Evolutionary conservation across 371 early-diverging fungal species (phyloP).

Genomic region (Syncephalastrum racemosum): DNA sequence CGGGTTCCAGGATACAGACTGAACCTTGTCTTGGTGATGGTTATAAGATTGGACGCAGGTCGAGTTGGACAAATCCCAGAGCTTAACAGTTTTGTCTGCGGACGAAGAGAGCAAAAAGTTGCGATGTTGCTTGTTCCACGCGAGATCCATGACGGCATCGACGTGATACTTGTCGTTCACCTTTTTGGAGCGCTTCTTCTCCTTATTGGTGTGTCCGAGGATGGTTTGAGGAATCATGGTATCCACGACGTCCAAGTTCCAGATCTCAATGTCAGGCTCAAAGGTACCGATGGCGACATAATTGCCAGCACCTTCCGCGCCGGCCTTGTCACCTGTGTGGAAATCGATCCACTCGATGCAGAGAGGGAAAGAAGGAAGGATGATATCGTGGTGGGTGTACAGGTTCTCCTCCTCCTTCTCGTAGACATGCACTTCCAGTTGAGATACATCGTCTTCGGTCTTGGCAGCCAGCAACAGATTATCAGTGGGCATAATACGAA

Average conservation of each 20-base stretch:
- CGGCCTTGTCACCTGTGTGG: slow-evolving; percentile 64
- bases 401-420: slow-evolving; percentile 83
- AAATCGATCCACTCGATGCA: slow-evolving; percentile 94
- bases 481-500: slow-evolving; percentile 78
- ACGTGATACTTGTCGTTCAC: slow-evolving; percentile 80
- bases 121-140: slow-evolving; percentile 87
- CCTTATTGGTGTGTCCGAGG: slow-evolving; percentile 71
- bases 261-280: slow-evolving; percentile 96
- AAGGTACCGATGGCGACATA: slow-evolving; percentile 95
- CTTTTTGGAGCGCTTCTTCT: slow-evolving; percentile 62
- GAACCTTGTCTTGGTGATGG: slow-evolving; percentile 89
- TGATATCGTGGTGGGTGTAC: slow-evolving; percentile 96
- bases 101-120: slow-evolving; percentile 91
- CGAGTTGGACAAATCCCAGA: slow-evolving; percentile 87
- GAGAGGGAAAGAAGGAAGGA: slow-evolving; percentile 96
- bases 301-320: slow-evolving; percentile 61
- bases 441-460: slow-evolving; percentile 94
- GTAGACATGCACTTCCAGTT: slow-evolving; percentile 90
- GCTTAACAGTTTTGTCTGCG: slow-evolving; percentile 94
- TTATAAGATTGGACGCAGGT: slow-evolving; percentile 73
- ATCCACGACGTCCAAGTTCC: slow-evolving; percentile 94
- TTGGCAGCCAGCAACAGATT: slow-evolving; percentile 88
- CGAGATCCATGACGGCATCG: slow-evolving; percentile 89
- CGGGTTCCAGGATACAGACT: slow-evolving; percentile 90
- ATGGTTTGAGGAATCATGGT: slow-evolving; percentile 88